Base-by-base conservation (phyloP, 176 grass and related monocot genomes). In the Aegilops bicornis region DNA sequence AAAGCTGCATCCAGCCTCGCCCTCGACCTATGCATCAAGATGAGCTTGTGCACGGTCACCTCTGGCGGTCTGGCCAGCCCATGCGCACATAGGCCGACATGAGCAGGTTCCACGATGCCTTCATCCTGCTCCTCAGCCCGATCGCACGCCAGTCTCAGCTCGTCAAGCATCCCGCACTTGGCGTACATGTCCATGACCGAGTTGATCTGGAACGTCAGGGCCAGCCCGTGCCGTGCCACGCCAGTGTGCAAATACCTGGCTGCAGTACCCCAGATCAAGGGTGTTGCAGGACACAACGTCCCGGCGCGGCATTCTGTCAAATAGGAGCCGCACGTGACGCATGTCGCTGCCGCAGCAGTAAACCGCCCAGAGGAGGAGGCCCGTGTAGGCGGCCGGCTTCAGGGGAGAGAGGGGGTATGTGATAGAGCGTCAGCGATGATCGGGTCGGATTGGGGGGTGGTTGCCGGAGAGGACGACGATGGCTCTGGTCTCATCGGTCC, bases 111-210 rank as follows among this genome's bases (percentile, higher is more conserved):
- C 95, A 97, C 1, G 95, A 91, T 22, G 73, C 45, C 83, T 93
- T 36, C 92, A 24, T 90, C 79, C 22, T 85, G 75, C 90, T 97
- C 91, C 73, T 91, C 74, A 4, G 95, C 91, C 3, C 84, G 88
- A 65, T 97, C 95, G 52, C 95, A 97, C 33, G 91, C 79, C 87
- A 97, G 47, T 83, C 95, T 86, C 58, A 93, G 90, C 42, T 95
- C 89, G 75, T 91, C 82, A 73, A 93, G 86, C 89, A 86, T 91
- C 36, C 92, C 87, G 33, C 88, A 97, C 24, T 91, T 95, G 7
- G 89, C 84, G 17, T 97, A 27, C 27, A 27, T 27, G 27, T n/a
- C n/a, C n/a, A n/a, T n/a, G n/a, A 27, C 27, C 27, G 27, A 27
- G 27, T 27, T 27, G 27, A 27, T 27, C 27, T 27, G 27, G 27